These are phyloP conservation scores for Sporothrix protearum DNA, from an alignment of 2,329 filamentous ascomycete genomes.

Conservation along the genomic window DNA sequence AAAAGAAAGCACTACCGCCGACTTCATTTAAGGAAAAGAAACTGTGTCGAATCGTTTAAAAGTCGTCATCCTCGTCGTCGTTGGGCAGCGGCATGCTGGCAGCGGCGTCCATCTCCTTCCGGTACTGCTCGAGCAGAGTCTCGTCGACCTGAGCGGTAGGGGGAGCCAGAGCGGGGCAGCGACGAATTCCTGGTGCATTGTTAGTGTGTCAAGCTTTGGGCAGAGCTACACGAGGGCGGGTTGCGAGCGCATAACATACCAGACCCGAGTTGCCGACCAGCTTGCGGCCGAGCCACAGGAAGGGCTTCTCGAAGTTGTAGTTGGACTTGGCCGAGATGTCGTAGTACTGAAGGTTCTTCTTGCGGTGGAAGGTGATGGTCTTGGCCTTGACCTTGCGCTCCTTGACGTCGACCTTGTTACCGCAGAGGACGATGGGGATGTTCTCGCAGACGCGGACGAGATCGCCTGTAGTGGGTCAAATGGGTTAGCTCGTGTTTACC, in stretches of 20 bases:
- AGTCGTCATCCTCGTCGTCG: constrained; percentile 77
- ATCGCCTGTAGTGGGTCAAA: constrained; percentile 60
- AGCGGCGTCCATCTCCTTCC: constrained; percentile 82
- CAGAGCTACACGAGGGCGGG: too few species aligned
- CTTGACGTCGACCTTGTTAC: constrained; percentile 99
- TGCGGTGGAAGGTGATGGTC: constrained; percentile 99
- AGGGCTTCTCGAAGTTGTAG: constrained; percentile 99
- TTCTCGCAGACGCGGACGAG: constrained; percentile 99
- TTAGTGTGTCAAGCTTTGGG: constrained; percentile 31
- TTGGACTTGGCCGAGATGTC: constrained; percentile 99
- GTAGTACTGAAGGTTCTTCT: constrained; percentile 99
- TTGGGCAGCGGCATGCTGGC: constrained; percentile 82
- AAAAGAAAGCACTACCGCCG: constrained; percentile 9
- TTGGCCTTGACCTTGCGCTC: constrained; percentile 99
- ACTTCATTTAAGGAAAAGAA: not conserved
- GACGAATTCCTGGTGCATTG: constrained; percentile 74
- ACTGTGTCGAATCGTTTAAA: constrained; percentile 43
- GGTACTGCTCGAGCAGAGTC: constrained; percentile 74
- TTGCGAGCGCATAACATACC: constrained; percentile 49
- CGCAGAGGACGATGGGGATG: constrained; percentile 95
- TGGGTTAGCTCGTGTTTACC: not conserved
- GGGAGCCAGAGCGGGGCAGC: constrained; percentile 89
- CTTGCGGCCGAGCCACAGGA: constrained; percentile 99
- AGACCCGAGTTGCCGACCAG: constrained; percentile 87
- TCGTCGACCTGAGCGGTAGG: constrained; percentile 88